These are phyloP conservation scores for Edaphochlamys debaryana DNA, from an alignment of 139 green algal genomes.

Conservation along the genomic window DNA sequence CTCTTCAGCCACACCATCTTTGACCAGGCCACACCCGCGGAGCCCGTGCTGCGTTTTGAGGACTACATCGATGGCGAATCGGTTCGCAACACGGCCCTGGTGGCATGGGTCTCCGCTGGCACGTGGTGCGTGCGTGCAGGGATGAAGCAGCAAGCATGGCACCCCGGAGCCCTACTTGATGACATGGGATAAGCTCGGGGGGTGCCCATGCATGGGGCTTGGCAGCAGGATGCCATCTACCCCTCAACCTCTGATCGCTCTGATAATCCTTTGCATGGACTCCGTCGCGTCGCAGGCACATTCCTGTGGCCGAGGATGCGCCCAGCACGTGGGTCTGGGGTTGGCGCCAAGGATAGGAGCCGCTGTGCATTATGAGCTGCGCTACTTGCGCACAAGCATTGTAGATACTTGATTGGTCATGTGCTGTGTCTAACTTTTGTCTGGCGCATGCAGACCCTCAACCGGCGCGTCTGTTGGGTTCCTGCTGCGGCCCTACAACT, in stretches of 20 bases:
- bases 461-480: not conserved
- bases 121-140: no score
- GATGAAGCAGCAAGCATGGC: no score
- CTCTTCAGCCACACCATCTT: conserved; percentile 32
- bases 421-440: not conserved
- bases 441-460: not conserved
- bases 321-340: not conserved
- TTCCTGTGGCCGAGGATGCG: conserved; percentile 44
- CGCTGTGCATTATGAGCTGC: not conserved
- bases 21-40: conserved; percentile 3
- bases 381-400: no score
- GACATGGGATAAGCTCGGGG: no score
- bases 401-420: not conserved
- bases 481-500: conserved; percentile 31
- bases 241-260: no score
- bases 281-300: no score
- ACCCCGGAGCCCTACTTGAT: no score
- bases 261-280: no score
- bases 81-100: conserved; percentile 29
- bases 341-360: not conserved
- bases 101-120: conserved; percentile 43
- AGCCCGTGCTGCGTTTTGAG: not conserved
- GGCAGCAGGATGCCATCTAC: no score
- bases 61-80: conserved; percentile 20
- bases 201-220: no score